These are phyloP conservation scores for Chrysoporthe austroafricana DNA, from an alignment of 2,329 filamentous ascomycete genomes.

Conservation along the genomic window DNA sequence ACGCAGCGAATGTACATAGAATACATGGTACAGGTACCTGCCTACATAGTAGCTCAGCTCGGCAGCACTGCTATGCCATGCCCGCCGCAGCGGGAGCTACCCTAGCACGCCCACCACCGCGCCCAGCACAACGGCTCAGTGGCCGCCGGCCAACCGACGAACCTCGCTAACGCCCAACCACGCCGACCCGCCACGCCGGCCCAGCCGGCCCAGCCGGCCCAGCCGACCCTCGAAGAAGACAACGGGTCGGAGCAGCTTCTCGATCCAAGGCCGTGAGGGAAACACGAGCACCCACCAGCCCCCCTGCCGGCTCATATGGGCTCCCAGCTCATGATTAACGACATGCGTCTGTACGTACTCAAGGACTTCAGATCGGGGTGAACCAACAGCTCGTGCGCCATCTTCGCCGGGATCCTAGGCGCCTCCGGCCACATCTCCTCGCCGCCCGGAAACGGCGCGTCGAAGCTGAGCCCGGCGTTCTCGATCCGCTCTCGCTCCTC, in stretches of 20 bases:
- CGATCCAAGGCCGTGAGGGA: background rate
- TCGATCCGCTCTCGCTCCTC: background rate
- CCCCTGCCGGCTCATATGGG: conserved; percentile 7
- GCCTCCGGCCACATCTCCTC: background rate
- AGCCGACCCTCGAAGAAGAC: background rate
- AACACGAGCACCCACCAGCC: background rate
- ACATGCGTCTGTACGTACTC: background rate
- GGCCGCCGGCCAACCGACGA: background rate
- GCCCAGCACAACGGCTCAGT: background rate
- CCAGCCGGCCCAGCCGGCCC: no score
- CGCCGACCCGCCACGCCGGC: no score
- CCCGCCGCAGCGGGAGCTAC: background rate
- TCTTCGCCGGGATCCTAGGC: background rate
- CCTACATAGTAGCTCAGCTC: background rate
- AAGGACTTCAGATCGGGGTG: background rate
- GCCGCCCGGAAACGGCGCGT: background rate
- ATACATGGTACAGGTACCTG: background rate
- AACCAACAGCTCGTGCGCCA: background rate
- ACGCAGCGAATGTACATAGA: no score
- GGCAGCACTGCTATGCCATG: background rate
- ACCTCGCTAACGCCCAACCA: background rate
- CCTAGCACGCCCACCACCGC: background rate
- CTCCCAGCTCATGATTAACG: conserved; percentile 11
- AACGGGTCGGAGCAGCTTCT: background rate
- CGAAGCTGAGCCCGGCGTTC: background rate